Percentiles rank a stretch among this genome's conserved stretches.
Evolutionary conservation across 768 basidiomycete genomes (phyloP).

Genomic region (Suillus alpinus): DNA sequence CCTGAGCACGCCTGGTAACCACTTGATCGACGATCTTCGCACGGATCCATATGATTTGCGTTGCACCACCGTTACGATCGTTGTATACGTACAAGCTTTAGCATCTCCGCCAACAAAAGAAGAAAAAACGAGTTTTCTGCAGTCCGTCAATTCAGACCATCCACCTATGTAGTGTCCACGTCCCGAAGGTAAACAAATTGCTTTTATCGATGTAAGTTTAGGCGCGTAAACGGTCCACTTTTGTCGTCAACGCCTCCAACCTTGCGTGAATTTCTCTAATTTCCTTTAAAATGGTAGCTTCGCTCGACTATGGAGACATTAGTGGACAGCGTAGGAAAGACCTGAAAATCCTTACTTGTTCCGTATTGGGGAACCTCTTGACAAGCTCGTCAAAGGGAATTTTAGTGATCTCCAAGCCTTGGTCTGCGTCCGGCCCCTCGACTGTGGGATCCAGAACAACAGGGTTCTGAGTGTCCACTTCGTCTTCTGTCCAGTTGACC

Average conservation of each 20-base stretch:
- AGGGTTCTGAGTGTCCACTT: constrained; percentile 55
- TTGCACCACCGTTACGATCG: neutral
- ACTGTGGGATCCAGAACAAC: constrained; percentile 58
- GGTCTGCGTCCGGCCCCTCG: constrained; percentile 49
- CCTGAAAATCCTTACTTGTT: constrained; percentile 49
- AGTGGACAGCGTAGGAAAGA: constrained; percentile 6
- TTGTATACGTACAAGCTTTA: no score
- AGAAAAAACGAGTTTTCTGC: neutral
- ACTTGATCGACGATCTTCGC: neutral
- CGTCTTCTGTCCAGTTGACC: constrained; percentile 63
- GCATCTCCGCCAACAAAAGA: neutral
- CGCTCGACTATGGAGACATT: constrained; percentile 55
- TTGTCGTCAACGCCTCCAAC: constrained; percentile 36
- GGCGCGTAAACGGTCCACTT: constrained; percentile 28
- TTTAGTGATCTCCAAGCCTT: constrained; percentile 64
- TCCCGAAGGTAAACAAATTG: neutral
- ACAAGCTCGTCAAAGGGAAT: constrained; percentile 69
- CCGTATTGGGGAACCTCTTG: constrained; percentile 69
- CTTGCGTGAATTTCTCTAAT: constrained; percentile 51
- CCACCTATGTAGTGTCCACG: neutral
- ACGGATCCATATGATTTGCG: neutral
- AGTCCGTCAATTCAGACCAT: neutral
- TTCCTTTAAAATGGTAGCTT: constrained; percentile 64
- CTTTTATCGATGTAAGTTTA: constrained; percentile 7
- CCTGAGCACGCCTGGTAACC: neutral